Evolutionary conservation across 306 rosid species (phyloP), one percentile per base, ranked within the genome.

Genomic region (Malus sylvestris): DNA sequence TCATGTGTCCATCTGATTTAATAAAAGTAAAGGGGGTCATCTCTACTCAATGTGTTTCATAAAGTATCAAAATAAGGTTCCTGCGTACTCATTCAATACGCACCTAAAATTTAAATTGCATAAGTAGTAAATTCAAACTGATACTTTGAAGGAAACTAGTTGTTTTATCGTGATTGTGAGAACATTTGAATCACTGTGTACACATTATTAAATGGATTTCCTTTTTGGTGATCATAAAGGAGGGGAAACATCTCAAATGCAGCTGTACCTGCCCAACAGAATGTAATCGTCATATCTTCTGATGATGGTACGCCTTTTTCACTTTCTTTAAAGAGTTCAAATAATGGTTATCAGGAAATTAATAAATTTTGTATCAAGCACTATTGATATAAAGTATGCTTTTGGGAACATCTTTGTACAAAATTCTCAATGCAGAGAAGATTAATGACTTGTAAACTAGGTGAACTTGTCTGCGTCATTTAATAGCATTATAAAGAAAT

Each of bases 171-270:
- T 20, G 49, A 30, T 5, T 23, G 55, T 7, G 45, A 30, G 45
- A 49, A 46, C 66, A 53, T 53, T 33, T 29, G 32, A 10, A 71
- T 71, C 19, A 20, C 63, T 33, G 22, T 27, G 22, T 23, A n/a
- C 20, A 18, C 18, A 35, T 35, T n/a, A 52, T 72, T 72, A 44
- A 18, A 74, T 63, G 30, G 20, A 46, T 46, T 30, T 6, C 45
- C 44, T 45, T 49, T 9, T 32, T 49, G 71, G 68, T 74, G 78
- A 53, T 74, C 46, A 25, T 74, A 5, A 62, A 74, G 78, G 71
- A 62, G 10, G 20, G 51, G 60, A 4, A 27, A 20, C 63, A 14
- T 42, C 12, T 19, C 23, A 11, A 64, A 27, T 62, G 70, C 46
- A 20, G 78, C 45, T 29, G 70, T 33, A 33, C 22, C 49, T 44